A percentile compares a stretch with the other conserved stretches of the same genome.
phyloP scores from a whole-genome alignment of 129 eudicot species.

The Lactuca saligna region DNA sequence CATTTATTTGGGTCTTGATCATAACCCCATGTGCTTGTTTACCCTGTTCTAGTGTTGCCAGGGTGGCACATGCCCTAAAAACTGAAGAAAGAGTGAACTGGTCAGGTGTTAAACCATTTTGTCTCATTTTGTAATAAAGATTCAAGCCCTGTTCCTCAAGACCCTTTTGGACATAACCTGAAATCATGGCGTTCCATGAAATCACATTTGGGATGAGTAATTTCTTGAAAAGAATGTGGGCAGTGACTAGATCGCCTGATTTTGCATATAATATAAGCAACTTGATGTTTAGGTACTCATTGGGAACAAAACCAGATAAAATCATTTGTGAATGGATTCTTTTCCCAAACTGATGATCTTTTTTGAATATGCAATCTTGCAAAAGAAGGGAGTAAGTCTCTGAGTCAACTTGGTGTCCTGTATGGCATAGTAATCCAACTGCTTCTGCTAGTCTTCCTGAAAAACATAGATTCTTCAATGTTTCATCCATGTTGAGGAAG shows the following conservation, averaged over 20 bases:
- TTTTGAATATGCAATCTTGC: constrained; percentile 87
- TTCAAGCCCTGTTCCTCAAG: constrained; percentile 61
- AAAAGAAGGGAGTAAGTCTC: constrained; percentile 79
- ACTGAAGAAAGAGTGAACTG: constrained; percentile 88
- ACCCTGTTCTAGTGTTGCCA: constrained; percentile 82
- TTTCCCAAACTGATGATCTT: constrained; percentile 47
- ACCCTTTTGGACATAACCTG: constrained; percentile 89
- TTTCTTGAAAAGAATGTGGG: constrained; percentile 55
- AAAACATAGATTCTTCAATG: constrained; percentile 66
- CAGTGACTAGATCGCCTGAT: constrained; percentile 68
- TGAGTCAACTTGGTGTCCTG: constrained; percentile 46
- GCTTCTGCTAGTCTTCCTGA: constrained; percentile 81
- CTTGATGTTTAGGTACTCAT: constrained; percentile 69
- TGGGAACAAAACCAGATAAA: constrained; percentile 60
- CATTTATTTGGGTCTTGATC: constrained; percentile 54
- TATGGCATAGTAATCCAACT: constrained; percentile 58
- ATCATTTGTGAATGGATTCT: constrained; percentile 83
- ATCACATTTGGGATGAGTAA: constrained; percentile 51
- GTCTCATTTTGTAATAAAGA: constrained; percentile 66
- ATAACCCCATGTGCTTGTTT: constrained; percentile 70
- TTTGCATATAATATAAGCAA: constrained; percentile 82
- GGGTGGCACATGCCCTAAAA: constrained; percentile 87
- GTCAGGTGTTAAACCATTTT: constrained; percentile 62
- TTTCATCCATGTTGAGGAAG: constrained; percentile 47
- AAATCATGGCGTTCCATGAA: constrained; percentile 92